Conservation (phyloP, 169 alveolate genomes). For the Fabrea salina region DNA sequence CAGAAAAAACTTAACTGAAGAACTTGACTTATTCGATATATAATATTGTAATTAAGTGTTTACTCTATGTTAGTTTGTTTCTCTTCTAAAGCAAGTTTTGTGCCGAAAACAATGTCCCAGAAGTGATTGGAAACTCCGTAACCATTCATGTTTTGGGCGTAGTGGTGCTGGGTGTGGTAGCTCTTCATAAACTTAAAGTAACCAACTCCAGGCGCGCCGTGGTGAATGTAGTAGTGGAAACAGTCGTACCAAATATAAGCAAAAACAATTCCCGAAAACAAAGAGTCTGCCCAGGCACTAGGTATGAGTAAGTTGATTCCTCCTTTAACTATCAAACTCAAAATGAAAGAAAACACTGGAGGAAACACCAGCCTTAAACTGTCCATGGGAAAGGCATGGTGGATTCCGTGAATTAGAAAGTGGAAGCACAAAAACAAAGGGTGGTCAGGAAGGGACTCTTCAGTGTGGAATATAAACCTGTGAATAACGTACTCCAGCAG, state of each 20-base stretch:
- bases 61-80: not conserved
- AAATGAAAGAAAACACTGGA: constrained; percentile 43
- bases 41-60: too few species aligned
- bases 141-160: constrained; percentile 46
- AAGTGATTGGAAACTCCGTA: constrained; percentile 63
- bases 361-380: constrained; percentile 70
- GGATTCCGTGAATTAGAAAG: constrained; percentile 71
- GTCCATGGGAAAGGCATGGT: constrained; percentile 79
- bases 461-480: constrained; percentile 69
- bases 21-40: too few species aligned
- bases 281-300: constrained; percentile 12
- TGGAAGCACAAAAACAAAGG: constrained; percentile 38
- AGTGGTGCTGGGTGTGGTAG: constrained; percentile 74
- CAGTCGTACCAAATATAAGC: constrained; percentile 60
- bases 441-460: constrained; percentile 44
- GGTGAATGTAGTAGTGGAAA: constrained; percentile 66
- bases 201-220: constrained; percentile 2
- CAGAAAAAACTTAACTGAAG: too few species aligned
- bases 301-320: constrained; percentile 27
- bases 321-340: not conserved
- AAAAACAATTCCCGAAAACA: constrained; percentile 41
- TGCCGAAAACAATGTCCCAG: constrained; percentile 72
- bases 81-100: constrained; percentile 30
- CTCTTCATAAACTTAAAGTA: constrained; percentile 40
- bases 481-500: constrained; percentile 65